phyloP scores from a whole-genome alignment of 1,284 basidiomycete species.

The Heliocybe sulcata region DNA sequence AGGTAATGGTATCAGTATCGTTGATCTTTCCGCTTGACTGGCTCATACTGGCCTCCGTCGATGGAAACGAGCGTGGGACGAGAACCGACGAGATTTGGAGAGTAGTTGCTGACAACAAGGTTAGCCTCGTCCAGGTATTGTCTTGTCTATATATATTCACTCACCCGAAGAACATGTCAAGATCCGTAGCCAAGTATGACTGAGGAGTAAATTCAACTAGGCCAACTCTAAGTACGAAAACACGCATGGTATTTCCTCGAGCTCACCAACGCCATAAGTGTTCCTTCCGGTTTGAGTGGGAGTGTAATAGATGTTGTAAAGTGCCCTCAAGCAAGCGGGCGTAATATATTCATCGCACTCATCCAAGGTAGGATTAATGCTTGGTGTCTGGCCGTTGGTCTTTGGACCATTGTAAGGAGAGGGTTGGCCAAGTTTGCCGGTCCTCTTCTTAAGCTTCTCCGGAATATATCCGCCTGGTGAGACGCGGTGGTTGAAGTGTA shows the following conservation, averaged over 20 bases:
- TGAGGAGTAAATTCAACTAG: slow-evolving; percentile 45
- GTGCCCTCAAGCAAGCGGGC: slow-evolving; percentile 35
- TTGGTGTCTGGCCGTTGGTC: slow-evolving; percentile 21
- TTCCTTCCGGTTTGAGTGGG: slow-evolving; percentile 34
- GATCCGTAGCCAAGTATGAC: slow-evolving; percentile 33
- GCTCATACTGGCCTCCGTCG: slow-evolving; percentile 36
- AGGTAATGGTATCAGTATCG: neutral
- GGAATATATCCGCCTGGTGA: slow-evolving; percentile 1
- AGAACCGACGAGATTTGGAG: slow-evolving; percentile 23
- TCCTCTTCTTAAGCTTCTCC: slow-evolving; percentile 10
- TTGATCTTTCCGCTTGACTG: neutral
- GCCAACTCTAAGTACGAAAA: neutral
- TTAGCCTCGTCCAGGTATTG: too few relatives aligned
- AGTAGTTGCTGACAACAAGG: slow-evolving; percentile 24
- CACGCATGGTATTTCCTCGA: slow-evolving; percentile 8
- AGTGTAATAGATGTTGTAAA: slow-evolving; percentile 37
- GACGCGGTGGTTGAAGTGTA: slow-evolving; percentile 27
- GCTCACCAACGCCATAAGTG: slow-evolving; percentile 40
- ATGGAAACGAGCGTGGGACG: slow-evolving; percentile 29
- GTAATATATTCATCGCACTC: slow-evolving; percentile 37
- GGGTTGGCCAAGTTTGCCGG: slow-evolving; percentile 22
- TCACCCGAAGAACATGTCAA: slow-evolving; percentile 35
- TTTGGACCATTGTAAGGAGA: slow-evolving; percentile 24
- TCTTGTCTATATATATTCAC: slow-evolving; percentile 10
- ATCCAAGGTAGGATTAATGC: slow-evolving; percentile 18